A percentile compares a stretch with the other conserved stretches of the same genome.
Conservation (phyloP, 371 early-diverging fungal genomes). For the Mortierella sp. region DNA sequence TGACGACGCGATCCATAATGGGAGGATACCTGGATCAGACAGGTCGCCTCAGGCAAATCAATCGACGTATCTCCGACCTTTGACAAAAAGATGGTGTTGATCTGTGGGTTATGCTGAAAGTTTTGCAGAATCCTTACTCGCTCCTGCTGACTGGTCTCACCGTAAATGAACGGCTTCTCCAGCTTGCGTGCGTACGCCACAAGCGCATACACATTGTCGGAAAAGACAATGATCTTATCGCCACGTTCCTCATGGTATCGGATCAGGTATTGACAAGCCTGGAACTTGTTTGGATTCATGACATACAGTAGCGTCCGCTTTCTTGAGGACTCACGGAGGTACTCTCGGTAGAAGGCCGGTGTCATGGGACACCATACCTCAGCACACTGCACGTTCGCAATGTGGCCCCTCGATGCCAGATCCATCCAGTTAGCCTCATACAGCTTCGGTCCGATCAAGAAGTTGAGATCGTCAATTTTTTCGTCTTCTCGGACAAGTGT, state of each 20-base stretch:
- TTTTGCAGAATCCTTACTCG: slow-evolving; percentile 96
- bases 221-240: slow-evolving; percentile 99
- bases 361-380: slow-evolving; percentile 99
- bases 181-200: slow-evolving; percentile 94
- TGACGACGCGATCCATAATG: slow-evolving; percentile 99
- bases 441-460: slow-evolving; percentile 99
- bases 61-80: slow-evolving; percentile 99
- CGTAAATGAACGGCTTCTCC: slow-evolving; percentile 96
- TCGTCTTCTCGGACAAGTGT: slow-evolving; percentile 99
- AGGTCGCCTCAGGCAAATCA: slow-evolving; percentile 99
- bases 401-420: slow-evolving; percentile 96
- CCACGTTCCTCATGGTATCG: slow-evolving; percentile 95
- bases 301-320: slow-evolving; percentile 92
- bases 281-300: slow-evolving; percentile 99
- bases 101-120: slow-evolving; percentile 94
- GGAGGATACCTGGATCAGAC: slow-evolving; percentile 98
- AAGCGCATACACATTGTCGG: slow-evolving; percentile 98
- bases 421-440: slow-evolving; percentile 99
- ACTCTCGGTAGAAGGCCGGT: slow-evolving; percentile 97
- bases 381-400: slow-evolving; percentile 99
- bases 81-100: slow-evolving; percentile 98
- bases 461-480: slow-evolving; percentile 99
- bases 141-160: slow-evolving; percentile 96
- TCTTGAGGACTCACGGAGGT: slow-evolving; percentile 80
- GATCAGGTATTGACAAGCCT: slow-evolving; percentile 98